phyloP scores from a whole-genome alignment of 352 stramenopile genomes.

The Stephanocyclus meneghinianus region DNA sequence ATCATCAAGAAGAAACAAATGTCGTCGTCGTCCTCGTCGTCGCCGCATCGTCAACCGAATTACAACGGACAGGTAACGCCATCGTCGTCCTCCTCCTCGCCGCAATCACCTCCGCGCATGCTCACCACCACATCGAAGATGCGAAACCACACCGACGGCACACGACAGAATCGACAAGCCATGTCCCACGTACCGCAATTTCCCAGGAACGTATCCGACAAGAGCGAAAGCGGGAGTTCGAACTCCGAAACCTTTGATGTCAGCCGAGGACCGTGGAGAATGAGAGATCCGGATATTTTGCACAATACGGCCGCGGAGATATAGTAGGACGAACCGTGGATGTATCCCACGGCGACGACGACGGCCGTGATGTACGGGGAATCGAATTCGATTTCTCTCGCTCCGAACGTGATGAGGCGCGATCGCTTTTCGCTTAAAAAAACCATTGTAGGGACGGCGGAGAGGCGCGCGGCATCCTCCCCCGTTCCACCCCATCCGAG shows the following conservation, averaged over 20 bases:
- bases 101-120: neutral
- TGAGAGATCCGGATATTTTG: slow-evolving; percentile 8
- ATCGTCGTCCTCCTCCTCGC: neutral
- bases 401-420: no score
- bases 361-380: no score
- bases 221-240: neutral
- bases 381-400: no score
- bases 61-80: neutral
- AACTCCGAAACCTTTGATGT: neutral
- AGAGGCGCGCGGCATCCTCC: no score
- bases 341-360: no score
- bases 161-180: neutral
- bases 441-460: no score
- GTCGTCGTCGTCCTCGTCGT: neutral
- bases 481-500: no score
- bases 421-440: no score
- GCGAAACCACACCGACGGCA: neutral
- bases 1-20: slow-evolving; percentile 26
- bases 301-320: neutral
- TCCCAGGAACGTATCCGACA: neutral
- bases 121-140: neutral
- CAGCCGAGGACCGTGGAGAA: neutral
- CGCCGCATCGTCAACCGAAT: neutral
- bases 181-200: neutral
- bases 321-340: no score